Evolutionary conservation across 352 stramenopile genomes (phyloP), one percentile per base, ranked within the genome.

Genomic region (Pythium volutum): DNA sequence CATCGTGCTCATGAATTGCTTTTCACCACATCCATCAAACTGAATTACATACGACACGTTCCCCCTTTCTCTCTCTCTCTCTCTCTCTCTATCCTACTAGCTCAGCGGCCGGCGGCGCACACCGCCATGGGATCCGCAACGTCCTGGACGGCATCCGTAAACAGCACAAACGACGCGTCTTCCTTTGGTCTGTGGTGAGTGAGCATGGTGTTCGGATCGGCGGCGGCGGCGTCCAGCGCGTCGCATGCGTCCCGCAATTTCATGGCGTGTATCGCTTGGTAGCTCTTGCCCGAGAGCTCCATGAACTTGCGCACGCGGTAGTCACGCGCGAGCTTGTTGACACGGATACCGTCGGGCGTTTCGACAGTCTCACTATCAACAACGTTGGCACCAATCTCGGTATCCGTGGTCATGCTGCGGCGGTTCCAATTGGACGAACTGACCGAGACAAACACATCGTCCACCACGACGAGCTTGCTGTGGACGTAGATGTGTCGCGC

Each of bases 241-340:
- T 20, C 57, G 61, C 25, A 81, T 68, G 77, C 63, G 15, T 79
- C 67, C 2, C 77, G 34, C 18, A 87, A 73, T 41, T 39, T 70
- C 69, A 87, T 72, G 3, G 61, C 67, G 23, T 72, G 27, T 12
- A 88, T 45, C 5, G 75, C 64, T 18, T 59, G 41, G 55, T 76
- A 71, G 22, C 52, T 71, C 11, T 66, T 51, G 10, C 73, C 59
- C 4, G 67, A 78, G 41, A 83, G 73, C 56, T 88, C 78, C 4
- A 66, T 54, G 57, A 90, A 88, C 64, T 88, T 88, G 20, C 66
- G 67, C 23, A 87, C 71, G 8, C 78, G 78, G 43, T 74, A 79
- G 51, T 85, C 65, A 0, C 74, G 77, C 36, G 76, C 72, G 25
- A 84, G 43, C 36, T 71, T 69, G 2, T 66, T 63, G 57, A 77